Base-by-base conservation (phyloP, 2,329 filamentous ascomycete genomes). In the Grosmannia serpens region DNA sequence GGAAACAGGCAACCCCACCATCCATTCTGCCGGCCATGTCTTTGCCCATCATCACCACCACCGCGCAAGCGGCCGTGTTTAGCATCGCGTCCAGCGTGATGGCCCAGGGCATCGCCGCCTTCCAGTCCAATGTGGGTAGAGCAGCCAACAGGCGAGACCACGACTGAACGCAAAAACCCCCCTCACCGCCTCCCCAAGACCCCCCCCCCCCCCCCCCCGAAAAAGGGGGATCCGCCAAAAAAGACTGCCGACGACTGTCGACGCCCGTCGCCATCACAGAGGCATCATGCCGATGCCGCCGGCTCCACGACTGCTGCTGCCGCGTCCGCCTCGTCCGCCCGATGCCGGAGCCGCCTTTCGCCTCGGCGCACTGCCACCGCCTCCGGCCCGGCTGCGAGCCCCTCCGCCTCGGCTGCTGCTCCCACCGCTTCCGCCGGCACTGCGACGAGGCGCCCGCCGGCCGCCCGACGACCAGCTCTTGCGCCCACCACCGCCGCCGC, bases 81-180 rank as follows among this genome's bases (percentile, higher is more conserved):
- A 82, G 80, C 62, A 81, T 81, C 55, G 74, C 85, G 20, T 89
- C 88, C 61, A 91, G 89, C 67, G 68, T 91, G 29, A 71, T 92
- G 53, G 89, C 88, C 11, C 89, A 94, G 71, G 73, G 77, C 59
- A 80, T 94, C 61, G 78, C 78, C 9, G 80, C 85, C 9, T 85
- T 86, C 65, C 79, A 78, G 65, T 71, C 73, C 47, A 74, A 80
- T 65, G 87, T 87, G 31, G 58, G 49, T 26, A 52, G 52, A 26
- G 53, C 17, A 61, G 35, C 15, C 22, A 33, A 31, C 26, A 50
- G 26, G 49, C n/a, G 15, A 24, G 24, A 6, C 15, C 26, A 51
- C 51, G 17, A n/a, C 11, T 46, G 41, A 46, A 7, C 10, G 15
- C 35, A 38, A 15, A n/a, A n/a, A n/a, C n/a, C 15, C 17, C 2